phyloP scores from a whole-genome alignment of 257 asterid species.

The Salvia rosmarinus region DNA sequence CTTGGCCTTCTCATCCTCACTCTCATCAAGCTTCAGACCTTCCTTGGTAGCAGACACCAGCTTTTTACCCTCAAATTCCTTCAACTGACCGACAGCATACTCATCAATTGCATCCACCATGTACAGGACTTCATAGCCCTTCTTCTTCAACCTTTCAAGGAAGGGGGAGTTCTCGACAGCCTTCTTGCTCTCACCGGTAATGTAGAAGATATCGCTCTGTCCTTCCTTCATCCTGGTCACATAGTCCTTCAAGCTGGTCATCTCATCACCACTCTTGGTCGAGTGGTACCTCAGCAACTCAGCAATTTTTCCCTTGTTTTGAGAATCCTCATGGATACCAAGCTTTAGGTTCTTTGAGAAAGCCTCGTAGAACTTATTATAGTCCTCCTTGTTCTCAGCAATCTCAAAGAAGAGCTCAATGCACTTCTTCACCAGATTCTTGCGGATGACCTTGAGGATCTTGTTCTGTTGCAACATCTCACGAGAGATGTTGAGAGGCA shows the following conservation, averaged over 20 bases:
- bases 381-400: constrained; percentile 72
- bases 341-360: constrained; percentile 62
- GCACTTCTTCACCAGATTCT: constrained; percentile 67
- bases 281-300: constrained; percentile 61
- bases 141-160: constrained; percentile 66
- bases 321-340: constrained; percentile 68
- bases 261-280: constrained; percentile 65
- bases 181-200: constrained; percentile 71
- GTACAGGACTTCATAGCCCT: constrained; percentile 57
- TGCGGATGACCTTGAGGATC: constrained; percentile 64
- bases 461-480: constrained; percentile 47
- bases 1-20: constrained; percentile 58
- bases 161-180: constrained; percentile 72
- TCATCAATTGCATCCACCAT: constrained; percentile 73
- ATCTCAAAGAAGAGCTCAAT: constrained; percentile 63
- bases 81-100: constrained; percentile 62
- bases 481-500: no score
- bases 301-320: constrained; percentile 58
- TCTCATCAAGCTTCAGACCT: constrained; percentile 63
- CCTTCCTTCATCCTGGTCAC: constrained; percentile 76
- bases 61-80: constrained; percentile 64
- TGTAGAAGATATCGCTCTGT: constrained; percentile 60
- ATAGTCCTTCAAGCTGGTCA: constrained; percentile 70
- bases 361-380: constrained; percentile 31
- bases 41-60: constrained; percentile 67